Evolutionary conservation across 805 yeast species (phyloP).

Genomic region (Cyberlindnera lachancei): DNA sequence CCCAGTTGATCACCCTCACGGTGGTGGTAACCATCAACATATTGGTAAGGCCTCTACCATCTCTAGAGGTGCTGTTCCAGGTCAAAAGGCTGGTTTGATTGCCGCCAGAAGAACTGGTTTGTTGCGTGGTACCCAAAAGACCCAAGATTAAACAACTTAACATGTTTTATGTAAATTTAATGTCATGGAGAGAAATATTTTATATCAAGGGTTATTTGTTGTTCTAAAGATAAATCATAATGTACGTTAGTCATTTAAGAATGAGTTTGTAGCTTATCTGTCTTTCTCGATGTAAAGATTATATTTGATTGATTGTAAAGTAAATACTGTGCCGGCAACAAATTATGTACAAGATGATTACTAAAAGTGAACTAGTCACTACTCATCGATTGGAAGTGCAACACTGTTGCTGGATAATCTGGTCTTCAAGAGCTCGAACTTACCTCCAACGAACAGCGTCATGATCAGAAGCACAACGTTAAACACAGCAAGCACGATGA

Average conservation of each 20-base stretch:
- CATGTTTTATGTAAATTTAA: slow-evolving; percentile 19
- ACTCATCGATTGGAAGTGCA: slow-evolving; percentile 5
- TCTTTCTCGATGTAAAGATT: too few species aligned
- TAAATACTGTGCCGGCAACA: too few species aligned
- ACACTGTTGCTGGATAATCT: slow-evolving; percentile 5
- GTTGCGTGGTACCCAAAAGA: slow-evolving; percentile 98
- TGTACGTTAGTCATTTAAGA: slow-evolving; percentile 12
- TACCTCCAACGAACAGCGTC: slow-evolving; percentile 16
- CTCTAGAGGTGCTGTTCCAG: slow-evolving; percentile 98
- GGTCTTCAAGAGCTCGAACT: slow-evolving; percentile 12
- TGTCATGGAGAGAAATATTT: slow-evolving; percentile 9
- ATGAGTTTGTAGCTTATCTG: neutral
- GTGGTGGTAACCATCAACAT: slow-evolving; percentile 99
- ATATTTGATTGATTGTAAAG: neutral
- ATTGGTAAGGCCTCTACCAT: slow-evolving; percentile 99
- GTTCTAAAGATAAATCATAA: slow-evolving; percentile 17
- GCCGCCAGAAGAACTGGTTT: slow-evolving; percentile 99
- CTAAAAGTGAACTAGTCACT: neutral
- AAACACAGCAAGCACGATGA: slow-evolving; percentile 41
- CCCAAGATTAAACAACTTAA: slow-evolving; percentile 51
- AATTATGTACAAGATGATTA: too few species aligned
- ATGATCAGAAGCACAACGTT: slow-evolving; percentile 22
- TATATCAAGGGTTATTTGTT: slow-evolving; percentile 21
- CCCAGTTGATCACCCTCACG: slow-evolving; percentile 99
- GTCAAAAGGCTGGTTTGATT: slow-evolving; percentile 99